Evolutionary conservation across 352 stramenopile species (phyloP).

Genomic region (Phytopythium mirpurense): DNA sequence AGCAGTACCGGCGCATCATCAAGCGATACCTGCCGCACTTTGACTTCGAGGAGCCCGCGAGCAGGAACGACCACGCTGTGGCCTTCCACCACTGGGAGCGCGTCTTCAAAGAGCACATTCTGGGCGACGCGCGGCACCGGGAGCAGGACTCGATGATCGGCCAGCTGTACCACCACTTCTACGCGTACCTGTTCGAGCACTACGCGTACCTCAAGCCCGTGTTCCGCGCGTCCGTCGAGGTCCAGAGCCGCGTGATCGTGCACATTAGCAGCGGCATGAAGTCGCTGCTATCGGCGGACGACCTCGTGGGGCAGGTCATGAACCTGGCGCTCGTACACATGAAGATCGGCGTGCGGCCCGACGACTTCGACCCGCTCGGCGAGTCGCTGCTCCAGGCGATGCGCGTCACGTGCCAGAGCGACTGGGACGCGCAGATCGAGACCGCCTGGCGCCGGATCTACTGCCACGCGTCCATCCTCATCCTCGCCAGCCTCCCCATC

Average conservation of each 20-base stretch:
- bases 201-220: slow-evolving; percentile 54
- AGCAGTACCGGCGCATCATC: slow-evolving; percentile 62
- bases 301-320: slow-evolving; percentile 57
- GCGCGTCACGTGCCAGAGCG: slow-evolving; percentile 34
- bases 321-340: slow-evolving; percentile 52
- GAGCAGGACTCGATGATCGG: slow-evolving; percentile 38
- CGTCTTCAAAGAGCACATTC: slow-evolving; percentile 65
- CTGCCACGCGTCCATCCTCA: slow-evolving; percentile 51
- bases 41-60: slow-evolving; percentile 38
- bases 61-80: slow-evolving; percentile 37
- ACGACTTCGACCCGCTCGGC: slow-evolving; percentile 58
- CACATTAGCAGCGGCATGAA: slow-evolving; percentile 67
- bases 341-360: slow-evolving; percentile 59
- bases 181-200: slow-evolving; percentile 60
- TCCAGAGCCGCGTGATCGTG: slow-evolving; percentile 56
- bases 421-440: slow-evolving; percentile 49
- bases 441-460: slow-evolving; percentile 52
- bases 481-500: slow-evolving; percentile 62
- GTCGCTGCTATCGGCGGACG: slow-evolving; percentile 42
- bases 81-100: slow-evolving; percentile 63
- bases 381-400: slow-evolving; percentile 58
- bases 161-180: slow-evolving; percentile 58
- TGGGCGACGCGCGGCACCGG: slow-evolving; percentile 38
- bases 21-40: slow-evolving; percentile 62
- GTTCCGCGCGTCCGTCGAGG: slow-evolving; percentile 51